Evolutionary conservation across 2,329 filamentous ascomycete species (phyloP).

Genomic region (Alternaria triticimaculans): DNA sequence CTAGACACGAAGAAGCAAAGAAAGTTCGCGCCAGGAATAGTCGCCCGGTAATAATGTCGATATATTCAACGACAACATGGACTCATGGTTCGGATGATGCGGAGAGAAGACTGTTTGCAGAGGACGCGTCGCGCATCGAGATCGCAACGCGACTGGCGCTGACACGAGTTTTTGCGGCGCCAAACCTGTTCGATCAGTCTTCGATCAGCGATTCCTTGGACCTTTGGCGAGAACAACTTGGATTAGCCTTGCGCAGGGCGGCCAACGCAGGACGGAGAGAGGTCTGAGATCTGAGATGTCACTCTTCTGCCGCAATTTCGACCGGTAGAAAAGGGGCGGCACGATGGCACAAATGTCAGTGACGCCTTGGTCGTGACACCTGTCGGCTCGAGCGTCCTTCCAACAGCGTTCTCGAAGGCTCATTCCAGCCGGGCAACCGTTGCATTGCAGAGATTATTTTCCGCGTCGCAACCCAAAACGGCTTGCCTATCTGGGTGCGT

Average conservation of each 20-base stretch:
- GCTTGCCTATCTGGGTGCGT: slow-evolving; percentile 7
- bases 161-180: slow-evolving; percentile 14
- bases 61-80: slow-evolving; percentile 23
- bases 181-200: slow-evolving; percentile 9
- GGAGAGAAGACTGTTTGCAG: slow-evolving; percentile 15
- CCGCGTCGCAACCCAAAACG: slow-evolving; percentile 6
- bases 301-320: slow-evolving; percentile 27
- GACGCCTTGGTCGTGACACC: slow-evolving; percentile 8
- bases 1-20: slow-evolving; percentile 6
- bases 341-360: slow-evolving; percentile 4
- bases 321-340: slow-evolving; percentile 26
- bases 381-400: slow-evolving; percentile 41
- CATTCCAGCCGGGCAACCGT: slow-evolving; percentile 17
- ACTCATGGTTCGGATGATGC: slow-evolving; percentile 24
- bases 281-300: slow-evolving; percentile 26
- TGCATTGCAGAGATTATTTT: slow-evolving; percentile 6
- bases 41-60: slow-evolving; percentile 6
- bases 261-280: slow-evolving; percentile 15
- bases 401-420: slow-evolving; percentile 33
- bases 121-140: slow-evolving; percentile 8
- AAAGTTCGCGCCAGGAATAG: neutral
- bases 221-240: slow-evolving; percentile 21
- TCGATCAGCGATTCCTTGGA: neutral
- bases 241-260: slow-evolving; percentile 8
- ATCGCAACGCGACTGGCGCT: slow-evolving; percentile 11